phyloP scores from a whole-genome alignment of 495 filamentous ascomycete genomes.

The Aspergillus funiculosus region DNA sequence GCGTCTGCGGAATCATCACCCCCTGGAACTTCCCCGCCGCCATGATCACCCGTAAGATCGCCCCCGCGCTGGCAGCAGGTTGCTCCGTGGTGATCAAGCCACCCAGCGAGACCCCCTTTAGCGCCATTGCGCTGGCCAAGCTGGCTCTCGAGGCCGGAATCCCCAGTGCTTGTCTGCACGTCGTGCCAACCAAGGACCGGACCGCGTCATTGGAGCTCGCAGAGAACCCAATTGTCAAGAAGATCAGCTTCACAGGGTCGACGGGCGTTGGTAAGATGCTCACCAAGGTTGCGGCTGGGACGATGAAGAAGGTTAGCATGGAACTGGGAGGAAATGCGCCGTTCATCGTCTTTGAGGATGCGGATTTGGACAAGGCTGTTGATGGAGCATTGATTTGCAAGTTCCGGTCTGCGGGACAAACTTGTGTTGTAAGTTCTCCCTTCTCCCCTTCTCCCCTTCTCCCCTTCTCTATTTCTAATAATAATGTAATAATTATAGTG shows the following conservation, averaged over 20 bases:
- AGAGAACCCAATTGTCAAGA: conserved; percentile 28
- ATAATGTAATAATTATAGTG: conserved; percentile 52
- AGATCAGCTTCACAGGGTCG: conserved; percentile 46
- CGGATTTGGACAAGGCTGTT: conserved; percentile 73
- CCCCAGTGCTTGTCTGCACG: conserved; percentile 25
- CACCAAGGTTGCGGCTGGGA: conserved; percentile 46
- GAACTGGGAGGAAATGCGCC: conserved; percentile 90
- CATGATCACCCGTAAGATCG: conserved; percentile 64
- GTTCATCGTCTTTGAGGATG: conserved; percentile 80
- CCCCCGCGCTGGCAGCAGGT: conserved; percentile 63
- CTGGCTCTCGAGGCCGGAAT: conserved; percentile 50
- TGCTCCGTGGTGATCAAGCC: conserved; percentile 60
- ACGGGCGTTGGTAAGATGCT: conserved; percentile 26
- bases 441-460: background rate
- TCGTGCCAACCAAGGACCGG: conserved; percentile 21
- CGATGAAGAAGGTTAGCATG: conserved; percentile 72
- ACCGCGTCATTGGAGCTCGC: conserved; percentile 27
- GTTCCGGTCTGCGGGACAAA: conserved; percentile 47
- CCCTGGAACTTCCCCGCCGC: conserved; percentile 79
- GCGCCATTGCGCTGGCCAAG: conserved; percentile 46
- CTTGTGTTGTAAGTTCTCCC: conserved; percentile 34
- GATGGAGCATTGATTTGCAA: conserved; percentile 60
- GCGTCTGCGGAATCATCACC: conserved; percentile 32
- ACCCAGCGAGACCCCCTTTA: conserved; percentile 56
- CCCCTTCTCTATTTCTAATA: background rate